Evolutionary conservation across 148 eudicot genomes (phyloP).

Genomic region (Vaccinium vitisidaea): DNA sequence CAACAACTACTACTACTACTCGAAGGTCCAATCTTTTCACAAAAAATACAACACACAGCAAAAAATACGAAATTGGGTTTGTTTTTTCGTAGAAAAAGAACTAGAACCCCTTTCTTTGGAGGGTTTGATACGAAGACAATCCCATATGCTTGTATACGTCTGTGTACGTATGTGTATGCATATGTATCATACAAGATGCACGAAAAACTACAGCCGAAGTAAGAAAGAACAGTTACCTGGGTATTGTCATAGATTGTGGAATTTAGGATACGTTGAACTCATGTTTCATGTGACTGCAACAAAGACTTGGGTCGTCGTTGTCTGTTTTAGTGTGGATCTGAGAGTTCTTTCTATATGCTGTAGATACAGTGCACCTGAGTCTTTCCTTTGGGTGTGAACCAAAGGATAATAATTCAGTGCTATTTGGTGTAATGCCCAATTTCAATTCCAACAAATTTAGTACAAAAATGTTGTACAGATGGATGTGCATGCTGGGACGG

Average conservation of each 20-base stretch:
- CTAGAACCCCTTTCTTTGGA: neutral
- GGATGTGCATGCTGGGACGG: no score
- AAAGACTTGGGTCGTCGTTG: neutral
- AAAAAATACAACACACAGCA: neutral
- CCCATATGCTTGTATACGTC: neutral
- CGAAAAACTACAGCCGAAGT: neutral
- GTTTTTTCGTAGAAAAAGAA: neutral
- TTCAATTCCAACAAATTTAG: neutral
- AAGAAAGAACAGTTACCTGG: constrained; percentile 14
- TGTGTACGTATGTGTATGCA: neutral
- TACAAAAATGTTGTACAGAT: neutral
- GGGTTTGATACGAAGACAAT: neutral
- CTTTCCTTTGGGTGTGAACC: neutral
- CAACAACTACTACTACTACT: neutral
- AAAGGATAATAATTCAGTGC: neutral
- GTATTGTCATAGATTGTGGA: neutral
- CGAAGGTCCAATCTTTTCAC: neutral
- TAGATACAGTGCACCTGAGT: neutral
- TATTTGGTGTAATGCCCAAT: neutral
- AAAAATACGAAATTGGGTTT: constrained; percentile 7
- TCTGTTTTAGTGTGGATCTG: neutral
- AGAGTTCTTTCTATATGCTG: neutral
- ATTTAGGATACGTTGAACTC: neutral
- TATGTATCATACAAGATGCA: neutral
- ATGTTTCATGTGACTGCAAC: constrained; percentile 18